These are phyloP conservation scores for Plectosphaerella plurivora DNA, from an alignment of 2,329 filamentous ascomycete species.

Conservation along the genomic window DNA sequence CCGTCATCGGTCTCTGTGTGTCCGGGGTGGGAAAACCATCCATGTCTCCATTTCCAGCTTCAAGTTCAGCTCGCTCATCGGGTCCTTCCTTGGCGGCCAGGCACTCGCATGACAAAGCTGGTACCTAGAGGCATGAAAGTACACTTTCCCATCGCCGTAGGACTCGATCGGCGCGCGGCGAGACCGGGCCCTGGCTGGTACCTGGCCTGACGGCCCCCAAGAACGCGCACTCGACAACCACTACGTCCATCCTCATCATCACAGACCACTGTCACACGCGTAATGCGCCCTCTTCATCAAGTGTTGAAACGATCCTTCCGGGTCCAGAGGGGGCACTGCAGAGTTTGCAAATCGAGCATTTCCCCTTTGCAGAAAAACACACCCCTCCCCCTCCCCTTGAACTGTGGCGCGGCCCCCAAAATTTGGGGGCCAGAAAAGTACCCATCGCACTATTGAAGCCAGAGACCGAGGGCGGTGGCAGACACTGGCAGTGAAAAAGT, in stretches of 20 bases:
- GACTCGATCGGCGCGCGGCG: neutral
- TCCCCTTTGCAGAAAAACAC: neutral
- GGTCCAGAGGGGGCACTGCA: neutral
- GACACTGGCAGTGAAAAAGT: too few species aligned
- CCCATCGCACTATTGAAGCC: too few species aligned
- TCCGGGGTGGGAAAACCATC: too few species aligned
- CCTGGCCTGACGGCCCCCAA: neutral
- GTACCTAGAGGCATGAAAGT: neutral
- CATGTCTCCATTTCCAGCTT: too few species aligned
- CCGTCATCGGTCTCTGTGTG: neutral
- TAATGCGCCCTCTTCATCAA: neutral
- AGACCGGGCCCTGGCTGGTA: neutral
- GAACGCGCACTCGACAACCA: neutral
- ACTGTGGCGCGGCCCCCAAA: neutral
- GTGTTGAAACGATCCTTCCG: neutral
- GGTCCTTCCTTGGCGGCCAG: too few species aligned
- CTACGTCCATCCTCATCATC: neutral
- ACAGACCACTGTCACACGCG: neutral
- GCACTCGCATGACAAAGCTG: too few species aligned
- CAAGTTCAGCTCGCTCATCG: too few species aligned
- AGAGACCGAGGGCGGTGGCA: too few species aligned
- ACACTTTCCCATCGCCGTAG: neutral
- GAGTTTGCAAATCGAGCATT: neutral
- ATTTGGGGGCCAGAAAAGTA: too few species aligned
- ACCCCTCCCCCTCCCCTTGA: neutral